These are phyloP conservation scores for Fusarium anguioides DNA, from an alignment of 2,329 filamentous ascomycete species.

Conservation along the genomic window DNA sequence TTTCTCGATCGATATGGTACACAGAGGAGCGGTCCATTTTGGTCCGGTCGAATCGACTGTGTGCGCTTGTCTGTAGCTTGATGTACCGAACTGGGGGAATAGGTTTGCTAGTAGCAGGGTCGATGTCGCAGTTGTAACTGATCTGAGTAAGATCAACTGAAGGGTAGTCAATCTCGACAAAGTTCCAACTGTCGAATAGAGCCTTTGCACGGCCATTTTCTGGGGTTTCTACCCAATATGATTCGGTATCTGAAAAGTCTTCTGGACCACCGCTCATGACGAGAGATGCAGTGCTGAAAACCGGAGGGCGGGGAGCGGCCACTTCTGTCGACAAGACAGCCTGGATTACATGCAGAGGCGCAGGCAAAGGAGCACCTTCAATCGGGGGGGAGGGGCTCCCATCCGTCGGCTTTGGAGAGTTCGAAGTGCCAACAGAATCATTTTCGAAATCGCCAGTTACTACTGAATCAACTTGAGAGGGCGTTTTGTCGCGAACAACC, in stretches of 20 bases:
- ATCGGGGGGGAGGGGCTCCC: neutral
- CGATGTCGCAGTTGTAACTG: constrained; percentile 48
- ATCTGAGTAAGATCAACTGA: neutral
- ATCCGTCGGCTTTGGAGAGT: constrained; percentile 1
- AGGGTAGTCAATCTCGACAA: neutral
- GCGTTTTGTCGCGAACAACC: neutral
- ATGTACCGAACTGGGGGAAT: constrained; percentile 50
- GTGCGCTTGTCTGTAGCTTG: constrained; percentile 38
- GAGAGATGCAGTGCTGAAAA: constrained; percentile 13
- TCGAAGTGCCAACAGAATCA: constrained; percentile 10
- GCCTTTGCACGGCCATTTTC: neutral
- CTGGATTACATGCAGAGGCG: constrained; percentile 39
- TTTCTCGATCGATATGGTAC: constrained; percentile 42
- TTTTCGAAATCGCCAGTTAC: neutral
- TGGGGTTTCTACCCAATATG: neutral
- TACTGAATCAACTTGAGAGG: neutral
- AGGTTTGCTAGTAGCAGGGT: constrained; percentile 52
- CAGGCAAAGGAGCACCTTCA: constrained; percentile 24
- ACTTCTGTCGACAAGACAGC: neutral
- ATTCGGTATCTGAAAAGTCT: neutral
- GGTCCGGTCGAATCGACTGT: constrained; percentile 43
- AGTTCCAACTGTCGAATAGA: constrained; percentile 8
- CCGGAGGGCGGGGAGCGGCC: neutral
- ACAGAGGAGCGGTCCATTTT: constrained; percentile 46
- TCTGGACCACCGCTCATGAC: constrained; percentile 19